A percentile compares a stretch with the other conserved stretches of the same genome.
phyloP scores from a whole-genome alignment of 306 rosid genomes.

The Trifolium dubium region DNA sequence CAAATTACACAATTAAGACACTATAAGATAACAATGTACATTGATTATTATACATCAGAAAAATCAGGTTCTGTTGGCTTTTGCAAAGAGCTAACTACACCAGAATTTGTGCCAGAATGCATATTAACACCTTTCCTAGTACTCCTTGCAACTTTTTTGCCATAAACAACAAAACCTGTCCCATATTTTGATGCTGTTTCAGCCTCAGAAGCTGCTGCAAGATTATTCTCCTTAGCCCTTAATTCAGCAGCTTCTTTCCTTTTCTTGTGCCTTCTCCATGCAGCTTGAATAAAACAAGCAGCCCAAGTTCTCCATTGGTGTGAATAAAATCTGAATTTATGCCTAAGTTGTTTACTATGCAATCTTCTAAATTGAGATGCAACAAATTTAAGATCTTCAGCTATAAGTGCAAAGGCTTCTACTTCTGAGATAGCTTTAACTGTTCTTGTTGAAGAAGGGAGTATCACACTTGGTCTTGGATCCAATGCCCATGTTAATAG shows the following conservation, averaged over 20 bases:
- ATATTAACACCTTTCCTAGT: constrained; percentile 46
- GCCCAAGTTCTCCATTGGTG: constrained; percentile 97
- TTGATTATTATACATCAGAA: constrained; percentile 46
- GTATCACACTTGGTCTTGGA: constrained; percentile 70
- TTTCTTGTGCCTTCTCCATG: constrained; percentile 77
- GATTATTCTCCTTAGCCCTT: constrained; percentile 50
- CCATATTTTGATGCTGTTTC: constrained; percentile 35
- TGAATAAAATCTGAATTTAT: constrained; percentile 82
- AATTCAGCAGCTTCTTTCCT: constrained; percentile 62
- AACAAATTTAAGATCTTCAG: constrained; percentile 88
- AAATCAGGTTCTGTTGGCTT: constrained; percentile 89
- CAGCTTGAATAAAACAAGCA: constrained; percentile 83
- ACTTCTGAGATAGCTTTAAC: constrained; percentile 83
- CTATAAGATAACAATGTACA: background rate
- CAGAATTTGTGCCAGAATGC: constrained; percentile 56
- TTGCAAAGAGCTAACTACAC: constrained; percentile 59
- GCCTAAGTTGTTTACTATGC: constrained; percentile 79
- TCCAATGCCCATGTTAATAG: constrained; percentile 92
- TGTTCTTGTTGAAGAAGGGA: constrained; percentile 87
- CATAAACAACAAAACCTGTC: constrained; percentile 39
- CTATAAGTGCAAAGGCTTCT: constrained; percentile 92
- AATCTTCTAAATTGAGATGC: constrained; percentile 85
- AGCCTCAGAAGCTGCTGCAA: constrained; percentile 32
- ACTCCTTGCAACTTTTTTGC: constrained; percentile 41
- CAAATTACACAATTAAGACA: constrained; percentile 4